Evolutionary conservation across 2,329 filamentous ascomycete genomes (phyloP).

Genomic region (Alternaria solani): DNA sequence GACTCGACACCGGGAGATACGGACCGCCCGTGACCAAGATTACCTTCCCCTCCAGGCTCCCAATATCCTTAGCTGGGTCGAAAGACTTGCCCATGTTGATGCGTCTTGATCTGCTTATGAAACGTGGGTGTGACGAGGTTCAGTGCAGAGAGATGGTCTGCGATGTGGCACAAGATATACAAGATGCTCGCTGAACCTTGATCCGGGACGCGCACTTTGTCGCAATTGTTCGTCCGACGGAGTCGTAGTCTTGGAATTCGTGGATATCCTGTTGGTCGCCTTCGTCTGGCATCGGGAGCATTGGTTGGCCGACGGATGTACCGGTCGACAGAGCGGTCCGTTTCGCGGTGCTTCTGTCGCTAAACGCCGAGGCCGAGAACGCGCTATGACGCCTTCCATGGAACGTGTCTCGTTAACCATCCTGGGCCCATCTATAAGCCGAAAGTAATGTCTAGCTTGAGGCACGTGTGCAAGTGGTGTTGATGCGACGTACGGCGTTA

Average conservation of each 20-base stretch:
- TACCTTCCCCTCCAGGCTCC: slow-evolving; percentile 41
- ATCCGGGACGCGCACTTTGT: background rate
- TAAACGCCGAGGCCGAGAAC: slow-evolving; percentile 4
- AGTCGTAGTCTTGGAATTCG: background rate
- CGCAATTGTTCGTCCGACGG: background rate
- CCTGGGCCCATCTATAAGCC: no score
- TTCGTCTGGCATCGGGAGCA: background rate
- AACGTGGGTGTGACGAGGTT: slow-evolving; percentile 20
- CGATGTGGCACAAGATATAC: slow-evolving; percentile 11
- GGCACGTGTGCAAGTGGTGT: background rate
- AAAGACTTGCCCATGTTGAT: slow-evolving; percentile 34
- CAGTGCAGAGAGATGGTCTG: background rate
- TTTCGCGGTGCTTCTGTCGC: background rate
- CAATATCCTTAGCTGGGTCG: slow-evolving; percentile 35
- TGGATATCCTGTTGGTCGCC: background rate
- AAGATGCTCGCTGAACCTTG: slow-evolving; percentile 1
- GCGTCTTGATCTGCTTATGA: slow-evolving; percentile 4
- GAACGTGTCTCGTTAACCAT: background rate
- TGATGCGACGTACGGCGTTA: background rate
- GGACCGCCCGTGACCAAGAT: slow-evolving; percentile 50
- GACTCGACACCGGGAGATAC: background rate
- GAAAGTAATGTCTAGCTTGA: background rate
- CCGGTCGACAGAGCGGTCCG: slow-evolving; percentile 1
- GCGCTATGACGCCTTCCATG: slow-evolving; percentile 1
- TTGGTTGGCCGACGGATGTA: background rate